Evolutionary conservation across 495 filamentous ascomycete species (phyloP), one percentile per base, ranked within the genome.

Genomic region (Astrocystis sublimbata): DNA sequence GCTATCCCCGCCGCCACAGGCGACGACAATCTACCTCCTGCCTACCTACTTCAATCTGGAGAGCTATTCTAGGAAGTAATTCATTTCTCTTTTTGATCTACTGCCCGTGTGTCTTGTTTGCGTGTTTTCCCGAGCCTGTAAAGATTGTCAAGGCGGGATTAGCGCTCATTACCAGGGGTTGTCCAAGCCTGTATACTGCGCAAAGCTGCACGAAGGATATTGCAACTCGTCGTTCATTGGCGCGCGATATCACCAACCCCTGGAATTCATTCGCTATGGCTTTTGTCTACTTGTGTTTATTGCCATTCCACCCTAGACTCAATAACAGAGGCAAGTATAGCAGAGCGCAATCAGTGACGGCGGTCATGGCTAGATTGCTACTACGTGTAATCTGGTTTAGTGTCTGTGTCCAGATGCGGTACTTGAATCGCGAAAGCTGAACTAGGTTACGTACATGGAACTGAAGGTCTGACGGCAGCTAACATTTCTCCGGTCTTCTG

Each of bases 1-100:
- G 53, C 21, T 28, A n/a, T n/a, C n/a, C n/a, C 53, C 40, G 40
- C 54, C 54, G 53, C 54, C 40, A 31, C 54, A 57, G 45, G 54
- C 54, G 54, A 57, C n/a, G 36, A 56, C 26, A 3, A 24, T 7
- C 5, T 7, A 28, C 8, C 19, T 19, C 3, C 17, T 13, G 13
- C 13, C 6, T 13, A 36, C 6, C 33, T 13, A 36, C 23, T n/a
- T 23, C 46, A 6, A 49, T 49, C 2, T 26, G n/a, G 6, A 56
- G 15, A 26, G 24, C 36, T 6, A 13, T 15, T 56, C n/a, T 33
- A 21, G 21, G 35, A 9, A 6, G 13, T 36, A 52, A 10, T 21
- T 15, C 15, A n/a, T 4, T 55, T 26, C n/a, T 24, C 42, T 9
- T 0, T 15, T 4, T n/a, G 24, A 43, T 12, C 40, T 45, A 45